Base-by-base conservation (phyloP, 441 rosid species). In the Gossypium gossypioides region DNA sequence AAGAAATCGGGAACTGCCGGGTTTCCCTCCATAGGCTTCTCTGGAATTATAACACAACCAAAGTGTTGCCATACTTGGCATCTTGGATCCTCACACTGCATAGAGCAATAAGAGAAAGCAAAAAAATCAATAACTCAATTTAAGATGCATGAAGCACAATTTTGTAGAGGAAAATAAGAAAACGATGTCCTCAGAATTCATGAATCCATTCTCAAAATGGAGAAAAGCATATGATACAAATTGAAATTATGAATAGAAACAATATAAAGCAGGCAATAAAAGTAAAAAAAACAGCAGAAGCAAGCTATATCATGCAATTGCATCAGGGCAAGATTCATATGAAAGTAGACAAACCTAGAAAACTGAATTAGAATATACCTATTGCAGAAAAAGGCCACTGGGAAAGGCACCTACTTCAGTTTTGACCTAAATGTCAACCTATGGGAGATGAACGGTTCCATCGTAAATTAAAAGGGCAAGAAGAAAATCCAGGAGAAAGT, bases 51-150 rank as follows among this genome's bases (percentile, higher is more conserved):
- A 75, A 96, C 96, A 25, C 98, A 96, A 52, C 81, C 80, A 74
- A 93, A 78, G 74, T 96, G 99, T 72, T 96, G 94, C 99, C 96
- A 88, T 27, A 85, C 87, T 13, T 74, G 86, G 76, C 99, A 96
- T 77, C 82, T 85, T 10, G 78, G 84, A 77, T 86, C 98, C 80
- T 89, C 96, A 75, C 99, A 93, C 99, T 96, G 88, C 78, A 60
- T 52, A 72, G 18, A 29, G 16, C 69, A 55, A 69, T 55, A 18
- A 32, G 24, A n/a, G 24, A 24, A 72, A 42, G 21, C 76, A 71
- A 29, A 78, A 55, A 12, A 6, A 46, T 44, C 56, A 72, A 52
- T 15, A 75, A 69, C 40, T 57, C 18, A 34, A 5, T 48, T 42
- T 46, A 25, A 58, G 55, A 27, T 63, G 6, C 13, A 61, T 70